phyloP scores from a whole-genome alignment of 345 rosid species.

The Raphanus raphanistrum region DNA sequence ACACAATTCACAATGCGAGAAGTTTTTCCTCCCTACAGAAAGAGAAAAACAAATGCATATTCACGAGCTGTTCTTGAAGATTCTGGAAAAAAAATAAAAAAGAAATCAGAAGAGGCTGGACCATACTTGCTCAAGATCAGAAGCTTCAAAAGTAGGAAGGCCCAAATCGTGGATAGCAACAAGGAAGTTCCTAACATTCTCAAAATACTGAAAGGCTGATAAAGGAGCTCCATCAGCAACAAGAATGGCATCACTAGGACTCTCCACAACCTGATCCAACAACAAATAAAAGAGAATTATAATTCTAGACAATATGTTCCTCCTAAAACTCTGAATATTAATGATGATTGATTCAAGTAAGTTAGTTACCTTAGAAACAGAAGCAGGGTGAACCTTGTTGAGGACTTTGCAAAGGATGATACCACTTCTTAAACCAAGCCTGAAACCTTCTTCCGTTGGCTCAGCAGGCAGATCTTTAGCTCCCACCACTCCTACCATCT shows the following conservation, averaged over 20 bases:
- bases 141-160: conserved; percentile 79
- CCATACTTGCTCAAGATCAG: conserved; percentile 87
- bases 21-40: conserved; percentile 74
- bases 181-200: conserved; percentile 84
- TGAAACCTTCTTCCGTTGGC: conserved; percentile 80
- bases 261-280: conserved; percentile 65
- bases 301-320: background rate
- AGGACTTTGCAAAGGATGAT: conserved; percentile 80
- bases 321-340: no score
- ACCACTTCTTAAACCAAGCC: conserved; percentile 86
- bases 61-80: background rate
- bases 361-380: conserved; percentile 62
- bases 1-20: conserved; percentile 74
- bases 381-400: conserved; percentile 76
- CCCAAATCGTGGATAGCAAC: conserved; percentile 74
- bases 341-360: no score
- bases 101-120: background rate
- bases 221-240: conserved; percentile 86
- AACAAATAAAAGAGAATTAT: background rate
- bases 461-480: conserved; percentile 85
- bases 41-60: background rate
- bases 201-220: conserved; percentile 86
- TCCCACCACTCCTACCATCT: conserved; percentile 72
- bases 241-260: conserved; percentile 68
- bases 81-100: background rate